phyloP scores from a whole-genome alignment of 2,329 filamentous ascomycete genomes.

The Ophiostoma pallidulum region DNA sequence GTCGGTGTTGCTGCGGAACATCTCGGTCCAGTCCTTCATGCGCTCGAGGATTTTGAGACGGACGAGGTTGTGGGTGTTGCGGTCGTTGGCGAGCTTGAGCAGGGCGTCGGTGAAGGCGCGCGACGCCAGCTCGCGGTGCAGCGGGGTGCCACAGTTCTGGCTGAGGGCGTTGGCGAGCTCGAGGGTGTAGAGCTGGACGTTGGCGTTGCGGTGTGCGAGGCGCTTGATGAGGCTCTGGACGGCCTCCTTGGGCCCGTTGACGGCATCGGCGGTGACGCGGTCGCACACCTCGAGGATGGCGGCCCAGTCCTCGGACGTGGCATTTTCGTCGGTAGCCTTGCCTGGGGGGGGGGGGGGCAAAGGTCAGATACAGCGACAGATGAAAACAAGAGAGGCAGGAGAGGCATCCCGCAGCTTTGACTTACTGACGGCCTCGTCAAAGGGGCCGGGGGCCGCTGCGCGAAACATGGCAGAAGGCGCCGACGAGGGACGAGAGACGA shows the following conservation, averaged over 20 bases:
- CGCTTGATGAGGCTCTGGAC: constrained; percentile 87
- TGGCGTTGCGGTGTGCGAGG: constrained; percentile 85
- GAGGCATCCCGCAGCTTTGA: constrained; percentile 13
- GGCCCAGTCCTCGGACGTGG: constrained; percentile 70
- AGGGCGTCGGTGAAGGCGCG: constrained; percentile 92
- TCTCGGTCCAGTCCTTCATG: constrained; percentile 93
- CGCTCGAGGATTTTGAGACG: constrained; percentile 95
- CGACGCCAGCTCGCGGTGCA: constrained; percentile 84
- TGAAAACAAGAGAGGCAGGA: not conserved
- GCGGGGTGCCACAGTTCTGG: constrained; percentile 78
- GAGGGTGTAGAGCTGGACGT: constrained; percentile 90
- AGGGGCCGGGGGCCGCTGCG: constrained; percentile 47
- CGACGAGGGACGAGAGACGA: not conserved
- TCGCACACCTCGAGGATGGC: constrained; percentile 57
- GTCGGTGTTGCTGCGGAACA: constrained; percentile 83
- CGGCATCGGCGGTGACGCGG: constrained; percentile 42
- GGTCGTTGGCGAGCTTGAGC: constrained; percentile 80
- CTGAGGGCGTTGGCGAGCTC: constrained; percentile 88
- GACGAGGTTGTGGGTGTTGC: constrained; percentile 92
- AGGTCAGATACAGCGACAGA: not conserved
- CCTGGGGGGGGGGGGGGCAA: constrained; percentile 27
- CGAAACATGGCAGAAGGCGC: constrained; percentile 43
- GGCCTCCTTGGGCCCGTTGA: constrained; percentile 65
- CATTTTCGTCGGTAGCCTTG: constrained; percentile 92
- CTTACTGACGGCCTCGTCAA: constrained; percentile 51